phyloP scores from a whole-genome alignment of 768 basidiomycete genomes.

The Clathrus columnatus region DNA sequence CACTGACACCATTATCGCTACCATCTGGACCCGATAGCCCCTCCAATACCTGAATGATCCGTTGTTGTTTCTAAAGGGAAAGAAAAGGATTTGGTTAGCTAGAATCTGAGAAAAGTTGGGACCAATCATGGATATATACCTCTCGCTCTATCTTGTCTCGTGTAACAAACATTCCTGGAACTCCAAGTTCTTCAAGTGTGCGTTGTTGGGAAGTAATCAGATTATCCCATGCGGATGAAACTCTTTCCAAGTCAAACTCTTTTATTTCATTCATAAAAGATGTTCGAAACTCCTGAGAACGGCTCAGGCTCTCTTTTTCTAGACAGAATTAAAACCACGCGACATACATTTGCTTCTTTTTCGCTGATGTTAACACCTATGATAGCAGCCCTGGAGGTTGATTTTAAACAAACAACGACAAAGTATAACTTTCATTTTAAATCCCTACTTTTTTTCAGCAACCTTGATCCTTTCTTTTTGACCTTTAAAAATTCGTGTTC shows the following conservation, averaged over 20 bases:
- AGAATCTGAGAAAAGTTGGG: not conserved
- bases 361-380: conserved; percentile 57
- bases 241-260: conserved; percentile 63
- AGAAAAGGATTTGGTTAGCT: not conserved
- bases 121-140: conserved; percentile 31
- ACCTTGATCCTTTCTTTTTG: conserved; percentile 67
- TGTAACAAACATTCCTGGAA: conserved; percentile 68
- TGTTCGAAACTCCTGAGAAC: conserved; percentile 51
- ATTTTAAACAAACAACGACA: not conserved
- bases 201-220: conserved; percentile 64
- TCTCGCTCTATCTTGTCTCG: conserved; percentile 40
- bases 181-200: conserved; percentile 45
- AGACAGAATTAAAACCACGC: conserved; percentile 7
- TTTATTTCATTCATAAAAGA: conserved; percentile 56
- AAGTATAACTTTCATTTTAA: conserved; percentile 5
- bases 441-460: conserved; percentile 55
- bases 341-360: conserved; percentile 56
- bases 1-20: not conserved
- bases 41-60: conserved; percentile 60
- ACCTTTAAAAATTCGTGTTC: conserved; percentile 49
- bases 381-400: conserved; percentile 46
- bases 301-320: not conserved
- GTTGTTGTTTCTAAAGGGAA: conserved; percentile 50
- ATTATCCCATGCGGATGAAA: conserved; percentile 67
- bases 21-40: conserved; percentile 34